Conservation (phyloP, 305 asterid genomes). For the Solanum chacoense region DNA sequence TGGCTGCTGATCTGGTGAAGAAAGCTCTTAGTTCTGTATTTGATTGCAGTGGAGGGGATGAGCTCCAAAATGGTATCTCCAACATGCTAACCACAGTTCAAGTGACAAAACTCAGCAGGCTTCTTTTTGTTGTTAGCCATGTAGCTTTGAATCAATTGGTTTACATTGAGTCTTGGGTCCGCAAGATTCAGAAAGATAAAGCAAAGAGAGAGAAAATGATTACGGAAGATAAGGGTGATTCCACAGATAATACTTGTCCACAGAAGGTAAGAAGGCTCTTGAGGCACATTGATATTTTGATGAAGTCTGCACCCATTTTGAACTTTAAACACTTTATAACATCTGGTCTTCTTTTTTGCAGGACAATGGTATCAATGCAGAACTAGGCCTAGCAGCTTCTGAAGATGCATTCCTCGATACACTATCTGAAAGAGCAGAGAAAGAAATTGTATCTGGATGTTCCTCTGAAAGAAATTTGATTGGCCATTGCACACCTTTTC, state of each 20-base stretch:
- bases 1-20: constrained; percentile 65
- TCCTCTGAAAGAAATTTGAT: constrained; percentile 56
- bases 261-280: constrained; percentile 18
- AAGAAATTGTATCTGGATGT: constrained; percentile 72
- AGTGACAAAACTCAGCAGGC: constrained; percentile 63
- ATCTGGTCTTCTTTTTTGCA: constrained; percentile 17
- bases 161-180: constrained; percentile 56
- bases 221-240: constrained; percentile 32
- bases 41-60: constrained; percentile 30
- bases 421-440: constrained; percentile 78
- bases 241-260: constrained; percentile 14
- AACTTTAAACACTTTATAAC: neutral
- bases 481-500: constrained; percentile 62
- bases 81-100: constrained; percentile 39
- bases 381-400: constrained; percentile 85
- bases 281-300: constrained; percentile 10
- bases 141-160: constrained; percentile 91
- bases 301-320: neutral
- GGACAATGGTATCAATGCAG: constrained; percentile 69
- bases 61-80: constrained; percentile 30
- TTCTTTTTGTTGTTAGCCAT: constrained; percentile 62
- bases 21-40: constrained; percentile 62
- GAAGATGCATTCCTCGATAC: constrained; percentile 85
- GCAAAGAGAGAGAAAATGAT: constrained; percentile 55
- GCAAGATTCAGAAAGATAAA: constrained; percentile 70